Evolutionary conservation across 441 rosid genomes (phyloP).

Genomic region (Hura crepitans): DNA sequence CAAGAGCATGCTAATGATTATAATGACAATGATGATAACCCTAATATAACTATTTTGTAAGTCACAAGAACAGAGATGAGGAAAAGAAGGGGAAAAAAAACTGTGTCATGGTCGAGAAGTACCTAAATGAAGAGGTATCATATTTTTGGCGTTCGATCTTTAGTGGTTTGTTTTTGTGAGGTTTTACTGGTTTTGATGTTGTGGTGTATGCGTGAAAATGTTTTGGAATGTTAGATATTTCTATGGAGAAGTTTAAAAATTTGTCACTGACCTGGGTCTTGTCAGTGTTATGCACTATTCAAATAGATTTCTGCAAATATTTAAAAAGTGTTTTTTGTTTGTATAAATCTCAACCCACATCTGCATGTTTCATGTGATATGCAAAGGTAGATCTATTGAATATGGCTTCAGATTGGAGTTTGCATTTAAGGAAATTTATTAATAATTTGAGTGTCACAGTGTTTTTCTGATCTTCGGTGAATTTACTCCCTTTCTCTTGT

Average conservation of each 20-base stretch:
- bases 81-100: background rate
- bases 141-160: background rate
- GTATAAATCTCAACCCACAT: background rate
- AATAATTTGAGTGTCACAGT: background rate
- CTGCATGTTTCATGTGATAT: background rate
- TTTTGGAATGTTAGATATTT: background rate
- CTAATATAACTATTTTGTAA: background rate
- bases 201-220: background rate
- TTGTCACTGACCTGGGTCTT: background rate
- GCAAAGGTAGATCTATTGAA: background rate
- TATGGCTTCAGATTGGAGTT: background rate
- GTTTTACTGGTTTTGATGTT: background rate
- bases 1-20: too few species aligned
- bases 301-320: background rate
- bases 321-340: background rate
- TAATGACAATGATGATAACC: background rate
- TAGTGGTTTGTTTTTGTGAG: background rate
- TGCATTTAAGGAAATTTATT: background rate
- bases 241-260: background rate
- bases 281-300: background rate
- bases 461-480: background rate
- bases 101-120: background rate
- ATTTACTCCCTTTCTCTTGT: background rate
- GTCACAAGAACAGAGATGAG: background rate
- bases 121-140: slow-evolving; percentile 2